Conservation (phyloP, 257 asterid species). For the Nicotiana noctiflora region DNA sequence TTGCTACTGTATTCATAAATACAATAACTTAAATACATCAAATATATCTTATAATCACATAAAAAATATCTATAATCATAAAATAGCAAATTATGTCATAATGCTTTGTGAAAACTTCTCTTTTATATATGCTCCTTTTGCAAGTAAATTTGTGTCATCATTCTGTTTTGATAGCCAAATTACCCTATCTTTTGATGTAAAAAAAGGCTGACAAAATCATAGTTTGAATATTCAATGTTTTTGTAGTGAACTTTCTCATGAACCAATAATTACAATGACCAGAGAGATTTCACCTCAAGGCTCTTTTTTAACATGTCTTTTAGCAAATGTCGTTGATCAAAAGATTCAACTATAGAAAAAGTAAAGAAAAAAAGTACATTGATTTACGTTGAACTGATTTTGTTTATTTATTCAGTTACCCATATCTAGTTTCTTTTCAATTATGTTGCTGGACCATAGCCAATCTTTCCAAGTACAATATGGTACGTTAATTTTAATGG, state of each 20-base stretch:
- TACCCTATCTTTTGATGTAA: neutral
- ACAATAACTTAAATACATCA: too few relatives aligned
- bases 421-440: neutral
- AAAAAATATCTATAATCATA: too few relatives aligned
- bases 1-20: too few relatives aligned
- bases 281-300: slow-evolving; percentile 3
- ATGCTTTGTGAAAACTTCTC: too few relatives aligned
- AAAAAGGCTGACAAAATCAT: neutral
- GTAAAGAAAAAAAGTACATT: neutral
- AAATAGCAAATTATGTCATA: too few relatives aligned
- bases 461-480: neutral
- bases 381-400: too few relatives aligned
- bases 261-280: neutral
- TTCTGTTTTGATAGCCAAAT: neutral
- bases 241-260: neutral
- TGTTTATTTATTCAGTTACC: neutral
- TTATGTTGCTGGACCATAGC: neutral
- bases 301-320: slow-evolving; percentile 1
- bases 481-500: neutral
- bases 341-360: neutral
- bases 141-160: too few relatives aligned
- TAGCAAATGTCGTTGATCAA: slow-evolving; percentile 4
- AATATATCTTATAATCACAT: too few relatives aligned
- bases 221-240: neutral
- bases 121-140: too few relatives aligned